Conservation (phyloP, 768 basidiomycete genomes). For the Russula sp. region DNA sequence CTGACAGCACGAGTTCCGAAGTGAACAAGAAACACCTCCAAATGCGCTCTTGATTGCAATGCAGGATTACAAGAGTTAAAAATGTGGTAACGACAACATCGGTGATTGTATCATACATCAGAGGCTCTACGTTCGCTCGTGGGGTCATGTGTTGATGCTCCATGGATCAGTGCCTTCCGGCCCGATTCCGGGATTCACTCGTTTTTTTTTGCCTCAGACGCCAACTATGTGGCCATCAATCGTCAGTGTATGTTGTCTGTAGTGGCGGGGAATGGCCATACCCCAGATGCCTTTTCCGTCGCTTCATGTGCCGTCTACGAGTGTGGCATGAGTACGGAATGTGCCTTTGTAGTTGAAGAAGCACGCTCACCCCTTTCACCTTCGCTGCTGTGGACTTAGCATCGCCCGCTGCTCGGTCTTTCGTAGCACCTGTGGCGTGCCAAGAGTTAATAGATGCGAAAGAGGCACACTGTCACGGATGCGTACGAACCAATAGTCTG, state of each 20-base stretch:
- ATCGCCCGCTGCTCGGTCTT: not conserved
- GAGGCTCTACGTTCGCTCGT: not conserved
- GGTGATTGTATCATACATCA: not conserved
- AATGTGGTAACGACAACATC: too few relatives aligned
- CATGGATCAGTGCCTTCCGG: constrained; percentile 3
- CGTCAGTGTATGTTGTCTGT: not conserved
- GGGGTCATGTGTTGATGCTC: not conserved
- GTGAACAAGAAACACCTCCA: too few relatives aligned
- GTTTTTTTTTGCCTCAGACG: constrained; percentile 7
- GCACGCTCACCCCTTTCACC: not conserved
- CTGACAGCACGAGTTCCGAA: too few relatives aligned
- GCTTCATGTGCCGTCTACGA: constrained; percentile 1
- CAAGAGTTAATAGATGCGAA: not conserved
- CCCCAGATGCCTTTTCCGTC: constrained; percentile 10
- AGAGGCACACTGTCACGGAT: not conserved
- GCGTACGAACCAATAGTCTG: constrained; percentile 15
- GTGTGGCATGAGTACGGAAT: not conserved
- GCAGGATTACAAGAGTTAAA: too few relatives aligned
- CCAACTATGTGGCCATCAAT: not conserved
- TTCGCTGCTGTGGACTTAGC: constrained; percentile 4
- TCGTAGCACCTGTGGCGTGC: constrained; percentile 7
- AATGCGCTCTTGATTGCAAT: too few relatives aligned
- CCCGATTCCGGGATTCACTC: not conserved
- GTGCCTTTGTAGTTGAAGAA: too few relatives aligned
- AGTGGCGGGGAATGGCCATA: not conserved